Evolutionary conservation across 2,329 filamentous ascomycete genomes (phyloP).

Genomic region (Fusarium poae): DNA sequence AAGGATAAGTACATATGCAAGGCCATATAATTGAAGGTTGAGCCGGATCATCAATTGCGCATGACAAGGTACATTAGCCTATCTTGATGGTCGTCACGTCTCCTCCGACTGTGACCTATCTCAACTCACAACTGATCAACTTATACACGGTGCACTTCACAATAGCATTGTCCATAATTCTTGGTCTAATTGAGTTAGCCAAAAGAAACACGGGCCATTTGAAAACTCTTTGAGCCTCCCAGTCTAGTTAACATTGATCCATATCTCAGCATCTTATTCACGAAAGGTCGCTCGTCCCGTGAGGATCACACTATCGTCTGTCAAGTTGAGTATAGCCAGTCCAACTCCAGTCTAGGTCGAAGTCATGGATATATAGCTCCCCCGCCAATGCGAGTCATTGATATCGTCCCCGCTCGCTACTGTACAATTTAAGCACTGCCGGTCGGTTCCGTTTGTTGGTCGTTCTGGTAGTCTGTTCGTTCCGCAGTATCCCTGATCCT

Average conservation of each 20-base stretch:
- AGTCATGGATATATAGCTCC: slow-evolving; percentile 34
- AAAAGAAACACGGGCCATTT: slow-evolving; percentile 8
- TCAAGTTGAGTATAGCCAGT: slow-evolving; percentile 21
- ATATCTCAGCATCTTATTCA: slow-evolving; percentile 14
- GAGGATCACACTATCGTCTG: slow-evolving; percentile 18
- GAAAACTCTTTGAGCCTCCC: not conserved
- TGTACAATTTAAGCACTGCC: slow-evolving; percentile 32
- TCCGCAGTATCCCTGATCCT: slow-evolving; percentile 36
- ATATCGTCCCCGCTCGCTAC: slow-evolving; percentile 26
- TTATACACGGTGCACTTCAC: slow-evolving; percentile 10
- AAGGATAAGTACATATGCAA: slow-evolving; percentile 12
- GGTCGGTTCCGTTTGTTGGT: slow-evolving; percentile 38
- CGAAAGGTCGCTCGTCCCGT: slow-evolving; percentile 10
- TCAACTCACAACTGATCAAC: slow-evolving; percentile 13
- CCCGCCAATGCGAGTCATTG: slow-evolving; percentile 50
- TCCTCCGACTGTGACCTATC: slow-evolving; percentile 12
- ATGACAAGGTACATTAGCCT: slow-evolving; percentile 27
- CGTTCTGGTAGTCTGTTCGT: slow-evolving; percentile 26
- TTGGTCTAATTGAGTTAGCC: not conserved
- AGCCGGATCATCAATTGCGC: slow-evolving; percentile 21
- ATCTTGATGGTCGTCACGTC: slow-evolving; percentile 24
- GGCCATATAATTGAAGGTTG: slow-evolving; percentile 18
- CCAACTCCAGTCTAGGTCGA: slow-evolving; percentile 30
- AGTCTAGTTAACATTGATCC: not conserved
- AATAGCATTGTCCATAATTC: slow-evolving; percentile 6